Percentiles rank a stretch among this genome's conserved stretches.
phyloP scores from a whole-genome alignment of 2,329 filamentous ascomycete genomes.

The Paradendryphiella salina region DNA sequence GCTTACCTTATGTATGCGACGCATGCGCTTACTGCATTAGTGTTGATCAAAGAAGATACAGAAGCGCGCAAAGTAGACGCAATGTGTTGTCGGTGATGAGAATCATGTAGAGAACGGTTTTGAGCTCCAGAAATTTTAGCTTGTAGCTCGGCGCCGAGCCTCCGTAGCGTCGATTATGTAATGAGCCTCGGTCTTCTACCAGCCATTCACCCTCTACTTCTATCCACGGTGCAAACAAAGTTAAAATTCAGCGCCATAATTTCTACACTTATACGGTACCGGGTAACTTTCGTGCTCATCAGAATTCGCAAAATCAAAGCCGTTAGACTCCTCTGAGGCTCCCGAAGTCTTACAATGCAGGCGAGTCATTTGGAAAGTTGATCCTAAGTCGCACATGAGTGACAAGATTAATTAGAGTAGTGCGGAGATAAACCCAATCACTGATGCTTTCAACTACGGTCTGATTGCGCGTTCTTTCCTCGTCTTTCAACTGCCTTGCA shows the following conservation, averaged over 20 bases:
- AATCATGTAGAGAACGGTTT: conserved; percentile 13
- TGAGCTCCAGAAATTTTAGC: conserved; percentile 34
- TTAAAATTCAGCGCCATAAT: not conserved
- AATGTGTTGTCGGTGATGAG: conserved; percentile 17
- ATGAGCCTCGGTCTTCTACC: not conserved
- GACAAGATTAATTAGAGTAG: no score
- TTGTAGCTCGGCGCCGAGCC: conserved; percentile 18
- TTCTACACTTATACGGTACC: not conserved
- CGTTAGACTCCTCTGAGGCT: not conserved
- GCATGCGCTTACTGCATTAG: conserved; percentile 19
- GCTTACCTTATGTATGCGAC: conserved; percentile 22
- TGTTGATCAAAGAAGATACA: conserved; percentile 7
- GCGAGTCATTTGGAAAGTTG: no score
- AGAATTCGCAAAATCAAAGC: no score
- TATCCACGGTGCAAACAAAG: not conserved
- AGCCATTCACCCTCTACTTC: not conserved
- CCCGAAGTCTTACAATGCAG: no score
- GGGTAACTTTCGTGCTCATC: no score
- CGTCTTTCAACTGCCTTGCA: no score
- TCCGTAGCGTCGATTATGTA: conserved; percentile 27
- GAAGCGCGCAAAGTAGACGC: conserved; percentile 23
- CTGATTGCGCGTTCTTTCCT: no score
- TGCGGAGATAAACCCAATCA: no score
- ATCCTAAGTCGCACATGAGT: no score
- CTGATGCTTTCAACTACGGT: no score